phyloP scores from a whole-genome alignment of 257 asterid species.

The Rauvolfia tetraphylla region DNA sequence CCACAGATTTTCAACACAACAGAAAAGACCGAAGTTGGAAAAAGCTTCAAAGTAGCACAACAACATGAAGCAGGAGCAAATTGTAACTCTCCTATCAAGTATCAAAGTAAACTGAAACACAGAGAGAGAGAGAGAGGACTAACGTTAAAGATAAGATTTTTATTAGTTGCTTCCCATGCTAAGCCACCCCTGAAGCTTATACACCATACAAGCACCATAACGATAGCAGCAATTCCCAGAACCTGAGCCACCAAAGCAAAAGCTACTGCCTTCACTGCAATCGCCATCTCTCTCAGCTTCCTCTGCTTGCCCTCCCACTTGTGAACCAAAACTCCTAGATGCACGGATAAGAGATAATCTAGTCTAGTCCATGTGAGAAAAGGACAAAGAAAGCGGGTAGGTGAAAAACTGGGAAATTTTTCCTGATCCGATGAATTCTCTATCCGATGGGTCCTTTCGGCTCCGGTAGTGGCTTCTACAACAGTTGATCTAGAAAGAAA shows the following conservation, averaged over 20 bases:
- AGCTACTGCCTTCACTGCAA: conserved; percentile 60
- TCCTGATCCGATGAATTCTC: too few relatives aligned
- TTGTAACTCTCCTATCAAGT: not conserved
- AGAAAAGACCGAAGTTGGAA: not conserved
- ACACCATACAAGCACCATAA: conserved; percentile 72
- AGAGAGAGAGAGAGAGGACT: conserved; percentile 2
- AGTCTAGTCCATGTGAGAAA: too few relatives aligned
- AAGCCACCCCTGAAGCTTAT: conserved; percentile 86
- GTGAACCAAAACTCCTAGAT: not conserved
- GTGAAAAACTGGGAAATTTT: too few relatives aligned
- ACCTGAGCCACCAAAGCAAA: conserved; percentile 60
- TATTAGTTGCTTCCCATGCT: conserved; percentile 79
- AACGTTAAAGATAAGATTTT: conserved; percentile 88
- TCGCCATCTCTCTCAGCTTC: conserved; percentile 43
- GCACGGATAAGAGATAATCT: not conserved
- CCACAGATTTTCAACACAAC: not conserved
- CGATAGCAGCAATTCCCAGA: conserved; percentile 50
- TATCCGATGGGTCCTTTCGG: too few relatives aligned
- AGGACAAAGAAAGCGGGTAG: not conserved
- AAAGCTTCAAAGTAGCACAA: not conserved
- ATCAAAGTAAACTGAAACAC: too few relatives aligned
- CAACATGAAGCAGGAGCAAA: not conserved
- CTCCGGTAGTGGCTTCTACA: too few relatives aligned
- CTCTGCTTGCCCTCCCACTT: not conserved
- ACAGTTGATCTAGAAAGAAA: too few relatives aligned